phyloP scores from a whole-genome alignment of 2,329 filamentous ascomycete genomes.

The Pyrenophora teres region DNA sequence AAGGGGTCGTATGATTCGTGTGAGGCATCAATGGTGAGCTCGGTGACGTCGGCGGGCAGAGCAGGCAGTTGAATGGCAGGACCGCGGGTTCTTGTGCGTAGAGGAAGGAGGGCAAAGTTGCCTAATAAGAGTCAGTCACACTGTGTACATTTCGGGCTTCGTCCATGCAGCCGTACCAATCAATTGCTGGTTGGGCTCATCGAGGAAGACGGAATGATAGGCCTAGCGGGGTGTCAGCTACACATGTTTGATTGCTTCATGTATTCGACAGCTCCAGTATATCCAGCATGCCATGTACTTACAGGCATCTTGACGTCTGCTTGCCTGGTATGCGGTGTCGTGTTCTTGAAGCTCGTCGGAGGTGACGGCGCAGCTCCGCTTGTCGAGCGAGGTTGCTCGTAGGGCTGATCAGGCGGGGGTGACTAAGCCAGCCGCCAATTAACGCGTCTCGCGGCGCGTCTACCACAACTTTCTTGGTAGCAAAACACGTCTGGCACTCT shows the following conservation, averaged over 20 bases:
- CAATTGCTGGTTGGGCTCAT: slow-evolving; percentile 72
- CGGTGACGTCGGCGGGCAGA: slow-evolving; percentile 59
- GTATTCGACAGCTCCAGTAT: background rate
- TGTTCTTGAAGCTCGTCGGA: slow-evolving; percentile 29
- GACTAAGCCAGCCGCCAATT: slow-evolving; percentile 39
- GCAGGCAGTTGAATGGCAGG: slow-evolving; percentile 83
- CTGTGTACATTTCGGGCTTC: background rate
- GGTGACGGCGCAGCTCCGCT: slow-evolving; percentile 38
- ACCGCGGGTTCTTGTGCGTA: slow-evolving; percentile 94
- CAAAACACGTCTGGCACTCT: background rate
- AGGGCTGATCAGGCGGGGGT: slow-evolving; percentile 43
- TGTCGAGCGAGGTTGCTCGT: slow-evolving; percentile 33
- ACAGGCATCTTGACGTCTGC: slow-evolving; percentile 53
- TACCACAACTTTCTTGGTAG: slow-evolving; percentile 2
- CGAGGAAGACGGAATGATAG: slow-evolving; percentile 95
- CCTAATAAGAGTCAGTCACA: slow-evolving; percentile 52
- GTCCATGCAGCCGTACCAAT: slow-evolving; percentile 55
- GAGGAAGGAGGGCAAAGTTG: slow-evolving; percentile 92
- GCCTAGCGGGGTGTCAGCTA: slow-evolving; percentile 62
- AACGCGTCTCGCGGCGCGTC: slow-evolving; percentile 42
- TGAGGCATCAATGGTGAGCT: slow-evolving; percentile 71
- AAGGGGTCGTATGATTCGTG: slow-evolving; percentile 94
- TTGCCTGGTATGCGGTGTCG: slow-evolving; percentile 24
- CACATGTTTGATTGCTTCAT: background rate
- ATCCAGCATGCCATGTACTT: slow-evolving; percentile 21